A percentile compares a stretch with the other conserved stretches of the same genome.
phyloP scores from a whole-genome alignment of 1,284 basidiomycete species.

The Heterobasidion occidentale region DNA sequence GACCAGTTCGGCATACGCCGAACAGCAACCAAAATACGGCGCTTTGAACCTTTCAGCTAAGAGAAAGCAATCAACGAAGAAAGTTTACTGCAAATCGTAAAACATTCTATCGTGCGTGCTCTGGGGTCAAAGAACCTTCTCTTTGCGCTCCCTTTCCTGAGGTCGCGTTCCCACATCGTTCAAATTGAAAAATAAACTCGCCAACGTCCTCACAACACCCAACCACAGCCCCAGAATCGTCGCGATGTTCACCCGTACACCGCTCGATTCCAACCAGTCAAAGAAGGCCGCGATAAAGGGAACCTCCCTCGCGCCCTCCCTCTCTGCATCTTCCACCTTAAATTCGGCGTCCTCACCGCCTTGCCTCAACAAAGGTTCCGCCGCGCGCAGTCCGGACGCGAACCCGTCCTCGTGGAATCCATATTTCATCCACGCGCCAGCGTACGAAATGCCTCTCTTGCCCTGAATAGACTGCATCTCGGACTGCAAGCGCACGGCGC shows the following conservation, averaged over 20 bases:
- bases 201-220: background rate
- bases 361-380: slow-evolving; percentile 5
- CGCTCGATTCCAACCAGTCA: background rate
- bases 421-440: slow-evolving; percentile 76
- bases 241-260: background rate
- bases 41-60: no score
- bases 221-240: background rate
- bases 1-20: no score
- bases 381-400: slow-evolving; percentile 49
- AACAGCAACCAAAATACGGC: no score
- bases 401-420: slow-evolving; percentile 84
- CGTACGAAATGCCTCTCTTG: slow-evolving; percentile 57
- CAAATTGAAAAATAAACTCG: background rate
- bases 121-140: no score
- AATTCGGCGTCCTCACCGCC: background rate
- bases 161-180: background rate
- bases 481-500: slow-evolving; percentile 52
- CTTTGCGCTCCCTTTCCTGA: no score
- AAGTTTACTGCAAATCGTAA: no score
- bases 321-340: background rate
- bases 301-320: background rate
- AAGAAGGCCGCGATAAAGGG: background rate
- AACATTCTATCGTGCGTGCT: no score
- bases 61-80: no score
- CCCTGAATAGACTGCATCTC: slow-evolving; percentile 57